Conservation (phyloP, 805 yeast species). For the Starmerella kuoi region DNA sequence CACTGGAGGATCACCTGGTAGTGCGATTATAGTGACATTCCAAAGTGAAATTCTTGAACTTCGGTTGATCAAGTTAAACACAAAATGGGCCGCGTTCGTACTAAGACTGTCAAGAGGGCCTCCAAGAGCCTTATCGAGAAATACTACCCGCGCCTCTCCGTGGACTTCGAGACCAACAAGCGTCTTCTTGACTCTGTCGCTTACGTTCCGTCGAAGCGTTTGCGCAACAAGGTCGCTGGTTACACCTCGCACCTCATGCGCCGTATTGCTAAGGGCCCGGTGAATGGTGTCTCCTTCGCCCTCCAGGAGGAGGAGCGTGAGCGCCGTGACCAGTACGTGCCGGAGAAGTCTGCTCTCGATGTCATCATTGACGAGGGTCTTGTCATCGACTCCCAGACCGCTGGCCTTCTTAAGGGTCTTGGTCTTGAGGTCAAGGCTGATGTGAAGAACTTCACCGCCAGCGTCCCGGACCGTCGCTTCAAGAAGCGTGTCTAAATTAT, state of each 20-base stretch:
- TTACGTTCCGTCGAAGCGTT: conserved; percentile 97
- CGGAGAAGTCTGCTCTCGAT: conserved; percentile 99
- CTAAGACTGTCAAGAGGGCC: conserved; percentile 99
- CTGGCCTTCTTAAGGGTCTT: conserved; percentile 83
- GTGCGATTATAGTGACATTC: neutral
- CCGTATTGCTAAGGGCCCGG: conserved; percentile 99
- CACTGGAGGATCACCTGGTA: neutral
- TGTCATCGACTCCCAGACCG: conserved; percentile 94
- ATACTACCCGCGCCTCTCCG: conserved; percentile 98
- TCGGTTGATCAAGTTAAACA: conserved; percentile 7
- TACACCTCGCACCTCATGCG: conserved; percentile 99
- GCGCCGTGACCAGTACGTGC: conserved; percentile 99
- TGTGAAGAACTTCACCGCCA: conserved; percentile 40
- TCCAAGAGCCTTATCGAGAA: conserved; percentile 98
- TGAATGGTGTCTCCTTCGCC: conserved; percentile 99
- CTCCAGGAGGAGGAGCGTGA: conserved; percentile 99
- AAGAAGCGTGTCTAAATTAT: conserved; percentile 26
- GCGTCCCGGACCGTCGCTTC: conserved; percentile 24
- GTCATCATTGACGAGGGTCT: conserved; percentile 90
- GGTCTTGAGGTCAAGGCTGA: conserved; percentile 44
- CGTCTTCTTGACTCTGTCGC: conserved; percentile 98
- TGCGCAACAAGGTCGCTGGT: conserved; percentile 99
- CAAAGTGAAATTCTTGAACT: conserved; percentile 16
- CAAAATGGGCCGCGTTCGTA: conserved; percentile 95
- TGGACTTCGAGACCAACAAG: conserved; percentile 99